Base-by-base conservation (phyloP, 2,329 filamentous ascomycete genomes). In the Balansia obtecta region DNA sequence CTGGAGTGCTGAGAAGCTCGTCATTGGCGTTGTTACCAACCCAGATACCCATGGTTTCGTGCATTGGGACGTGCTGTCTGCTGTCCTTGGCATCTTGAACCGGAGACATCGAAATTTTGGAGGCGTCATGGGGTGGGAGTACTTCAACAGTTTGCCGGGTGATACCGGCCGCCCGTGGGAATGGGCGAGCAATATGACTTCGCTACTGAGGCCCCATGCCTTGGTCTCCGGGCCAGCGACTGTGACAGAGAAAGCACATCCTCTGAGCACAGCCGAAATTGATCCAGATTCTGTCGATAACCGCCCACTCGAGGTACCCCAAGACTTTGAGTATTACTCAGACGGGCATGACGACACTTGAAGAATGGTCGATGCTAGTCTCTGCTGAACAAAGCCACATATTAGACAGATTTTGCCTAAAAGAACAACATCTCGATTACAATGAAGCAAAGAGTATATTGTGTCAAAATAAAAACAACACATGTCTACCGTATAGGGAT, bases 101-200 rank as follows among this genome's bases (percentile, higher is more conserved):
- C 59, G 57, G 2, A 63, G 68, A 49, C 86, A 86, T 58, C 77
- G 78, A 1, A 70, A 70, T 1, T 93, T 95, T 63, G 90, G 89
- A 0, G 90, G 90, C 1, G 82, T 96, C 7, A 93, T 93, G 82
- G 88, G 88, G 2, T 96, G 90, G 90, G 90, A 96, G 69, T 95
- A 93, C 64, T 95, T 91, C 69, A 94, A 95, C 69, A 80, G 83
- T 50, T 64, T 82, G 52, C 85, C 86, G 0, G 83, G 82, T 1
- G 82, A 78, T 22, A 63, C 62, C 2, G 70, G 71, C 12, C 68
- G 73, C 50, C 86, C 87, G 0, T 91, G 85, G 84, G 74, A 86
- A 56, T 95, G 89, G 89, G 86, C 86, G 0, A 75, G 73, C 45
- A 74, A 75, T 51, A 83, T 93, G 73, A 80, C 81, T 0, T 63